Conservation (phyloP, 371 early-diverging fungal species). For the Mortierella sp. region DNA sequence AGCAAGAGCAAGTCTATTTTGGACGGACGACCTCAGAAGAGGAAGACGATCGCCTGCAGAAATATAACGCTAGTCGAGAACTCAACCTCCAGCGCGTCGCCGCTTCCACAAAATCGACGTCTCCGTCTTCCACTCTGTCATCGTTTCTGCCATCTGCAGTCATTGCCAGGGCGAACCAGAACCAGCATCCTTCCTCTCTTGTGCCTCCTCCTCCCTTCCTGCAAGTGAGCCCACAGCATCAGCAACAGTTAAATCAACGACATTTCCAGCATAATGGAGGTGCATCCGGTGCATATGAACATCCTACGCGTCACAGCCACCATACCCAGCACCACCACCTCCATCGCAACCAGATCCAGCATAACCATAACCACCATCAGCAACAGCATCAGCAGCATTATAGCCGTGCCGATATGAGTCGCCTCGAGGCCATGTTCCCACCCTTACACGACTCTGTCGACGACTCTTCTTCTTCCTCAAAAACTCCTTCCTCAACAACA, state of each 20-base stretch:
- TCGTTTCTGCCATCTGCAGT: neutral
- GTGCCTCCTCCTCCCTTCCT: constrained; percentile 9
- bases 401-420: constrained; percentile 18
- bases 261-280: constrained; percentile 4
- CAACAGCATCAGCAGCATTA: constrained; percentile 6
- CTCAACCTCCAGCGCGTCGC: neutral
- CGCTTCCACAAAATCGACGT: neutral
- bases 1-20: neutral
- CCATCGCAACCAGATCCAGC: neutral
- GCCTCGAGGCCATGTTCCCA: constrained; percentile 30
- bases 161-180: constrained; percentile 14
- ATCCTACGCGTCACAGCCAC: constrained; percentile 1
- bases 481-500: constrained; percentile 3
- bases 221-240: constrained; percentile 10
- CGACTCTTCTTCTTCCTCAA: neutral
- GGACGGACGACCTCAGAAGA: neutral
- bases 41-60: constrained; percentile 1
- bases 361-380: neutral
- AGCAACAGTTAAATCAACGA: constrained; percentile 28
- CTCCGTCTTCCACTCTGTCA: neutral
- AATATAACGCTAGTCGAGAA: constrained; percentile 8
- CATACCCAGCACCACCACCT: neutral
- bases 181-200: constrained; percentile 19
- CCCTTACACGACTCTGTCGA: constrained; percentile 25
- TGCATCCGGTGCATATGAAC: constrained; percentile 26